Conservation (phyloP, 345 rosid genomes). For the Anastatica hierochuntica region DNA sequence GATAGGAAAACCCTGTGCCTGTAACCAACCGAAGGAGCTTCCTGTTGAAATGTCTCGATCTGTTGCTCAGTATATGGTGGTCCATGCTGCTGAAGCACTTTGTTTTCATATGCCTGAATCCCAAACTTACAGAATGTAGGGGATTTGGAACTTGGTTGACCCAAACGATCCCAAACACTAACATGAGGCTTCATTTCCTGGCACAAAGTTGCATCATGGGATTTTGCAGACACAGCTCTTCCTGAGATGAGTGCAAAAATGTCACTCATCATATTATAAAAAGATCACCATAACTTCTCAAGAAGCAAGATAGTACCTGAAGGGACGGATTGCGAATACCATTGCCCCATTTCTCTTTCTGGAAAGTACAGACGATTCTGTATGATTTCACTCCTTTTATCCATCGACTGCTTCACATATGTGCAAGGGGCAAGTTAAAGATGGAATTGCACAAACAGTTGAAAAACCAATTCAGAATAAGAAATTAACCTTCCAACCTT, state of each 20-base stretch:
- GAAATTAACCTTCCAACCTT: slow-evolving; percentile 25
- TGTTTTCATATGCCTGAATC: slow-evolving; percentile 1
- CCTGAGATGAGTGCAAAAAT: slow-evolving; percentile 1
- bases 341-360: slow-evolving; percentile 11
- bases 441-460: background rate
- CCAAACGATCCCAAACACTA: slow-evolving; percentile 38
- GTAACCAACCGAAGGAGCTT: slow-evolving; percentile 16
- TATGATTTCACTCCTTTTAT: slow-evolving; percentile 2
- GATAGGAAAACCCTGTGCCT: background rate
- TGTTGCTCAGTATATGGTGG: slow-evolving; percentile 14
- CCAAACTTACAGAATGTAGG: slow-evolving; percentile 1
- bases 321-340: slow-evolving; percentile 2
- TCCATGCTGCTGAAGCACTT: slow-evolving; percentile 12
- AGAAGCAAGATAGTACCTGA: slow-evolving; percentile 18
- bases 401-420: slow-evolving; percentile 2
- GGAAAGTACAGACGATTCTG: slow-evolving; percentile 4
- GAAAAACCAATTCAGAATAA: background rate
- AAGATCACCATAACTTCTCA: background rate
- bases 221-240: slow-evolving; percentile 17
- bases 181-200: slow-evolving; percentile 12
- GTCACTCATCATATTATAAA: background rate
- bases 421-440: background rate
- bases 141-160: slow-evolving; percentile 8
- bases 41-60: background rate
- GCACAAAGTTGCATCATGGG: background rate